A percentile compares a stretch with the other conserved stretches of the same genome.
Evolutionary conservation across 495 filamentous ascomycete species (phyloP).

Genomic region (Articulospora tetracladia): DNA sequence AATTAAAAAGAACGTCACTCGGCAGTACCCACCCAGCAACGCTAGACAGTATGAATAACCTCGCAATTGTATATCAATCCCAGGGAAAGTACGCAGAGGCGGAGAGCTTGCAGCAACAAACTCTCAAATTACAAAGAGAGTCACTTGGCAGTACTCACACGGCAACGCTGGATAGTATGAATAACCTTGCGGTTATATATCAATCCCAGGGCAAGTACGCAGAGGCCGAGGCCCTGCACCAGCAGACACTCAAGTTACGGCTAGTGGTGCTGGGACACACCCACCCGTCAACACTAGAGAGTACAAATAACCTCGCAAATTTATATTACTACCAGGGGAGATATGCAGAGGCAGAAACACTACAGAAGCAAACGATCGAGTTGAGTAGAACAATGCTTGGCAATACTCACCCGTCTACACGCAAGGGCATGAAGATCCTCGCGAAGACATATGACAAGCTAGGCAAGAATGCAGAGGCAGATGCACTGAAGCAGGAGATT

Average conservation of each 20-base stretch:
- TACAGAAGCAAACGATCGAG: conserved; percentile 19
- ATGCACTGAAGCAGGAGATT: conserved; percentile 22
- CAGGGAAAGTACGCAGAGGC: conserved; percentile 22
- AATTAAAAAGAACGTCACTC: conserved; percentile 21
- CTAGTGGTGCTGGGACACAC: conserved; percentile 17
- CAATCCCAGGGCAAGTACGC: conserved; percentile 24
- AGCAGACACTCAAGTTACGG: conserved; percentile 2
- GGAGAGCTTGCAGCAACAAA: conserved; percentile 24
- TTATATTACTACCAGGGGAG: neutral
- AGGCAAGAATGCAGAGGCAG: conserved; percentile 24
- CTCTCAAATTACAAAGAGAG: conserved; percentile 25
- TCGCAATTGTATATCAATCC: conserved; percentile 4
- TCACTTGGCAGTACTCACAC: conserved; percentile 35
- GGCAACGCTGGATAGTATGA: conserved; percentile 34
- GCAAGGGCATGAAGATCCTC: conserved; percentile 7
- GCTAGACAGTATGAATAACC: conserved; percentile 10
- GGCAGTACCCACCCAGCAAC: conserved; percentile 32
- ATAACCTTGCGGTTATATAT: conserved; percentile 33
- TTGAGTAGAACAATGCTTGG: neutral
- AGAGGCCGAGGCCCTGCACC: neutral
- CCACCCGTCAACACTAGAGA: conserved; percentile 20
- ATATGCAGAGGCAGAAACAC: conserved; percentile 28
- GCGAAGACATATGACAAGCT: neutral
- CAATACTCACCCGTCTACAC: conserved; percentile 1
- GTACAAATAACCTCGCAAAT: neutral